These are phyloP conservation scores for Ophiostoma piceae DNA, from an alignment of 2,329 filamentous ascomycete species.

Conservation along the genomic window DNA sequence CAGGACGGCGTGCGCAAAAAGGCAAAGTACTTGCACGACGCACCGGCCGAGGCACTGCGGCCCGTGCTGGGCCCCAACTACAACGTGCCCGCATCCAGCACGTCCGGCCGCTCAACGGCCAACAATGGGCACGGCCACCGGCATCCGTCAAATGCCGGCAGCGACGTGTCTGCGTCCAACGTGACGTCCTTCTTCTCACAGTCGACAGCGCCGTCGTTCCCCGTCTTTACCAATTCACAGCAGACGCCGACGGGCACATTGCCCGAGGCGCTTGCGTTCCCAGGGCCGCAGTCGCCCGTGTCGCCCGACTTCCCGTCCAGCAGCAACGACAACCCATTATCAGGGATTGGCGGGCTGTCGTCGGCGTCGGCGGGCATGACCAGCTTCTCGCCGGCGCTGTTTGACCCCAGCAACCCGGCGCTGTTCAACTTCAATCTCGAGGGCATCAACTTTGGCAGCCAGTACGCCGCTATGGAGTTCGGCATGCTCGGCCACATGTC, in stretches of 20 bases:
- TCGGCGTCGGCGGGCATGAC: slow-evolving; percentile 46
- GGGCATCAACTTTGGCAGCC: slow-evolving; percentile 89
- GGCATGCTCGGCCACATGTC: slow-evolving; percentile 96
- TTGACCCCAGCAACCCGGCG: slow-evolving; percentile 86
- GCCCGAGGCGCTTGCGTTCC: slow-evolving; percentile 51
- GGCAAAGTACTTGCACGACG: slow-evolving; percentile 97
- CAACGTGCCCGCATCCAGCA: slow-evolving; percentile 44
- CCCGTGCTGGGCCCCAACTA: slow-evolving; percentile 73
- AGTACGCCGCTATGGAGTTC: slow-evolving; percentile 93
- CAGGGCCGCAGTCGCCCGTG: slow-evolving; percentile 64
- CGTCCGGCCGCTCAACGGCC: slow-evolving; percentile 37
- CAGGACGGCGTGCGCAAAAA: slow-evolving; percentile 97
- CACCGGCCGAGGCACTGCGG: slow-evolving; percentile 79
- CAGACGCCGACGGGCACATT: slow-evolving; percentile 44
- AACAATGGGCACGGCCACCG: slow-evolving; percentile 39
- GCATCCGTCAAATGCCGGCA: slow-evolving; percentile 44
- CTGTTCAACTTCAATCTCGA: slow-evolving; percentile 95
- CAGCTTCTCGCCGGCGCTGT: slow-evolving; percentile 56
- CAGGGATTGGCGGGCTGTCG: slow-evolving; percentile 45
- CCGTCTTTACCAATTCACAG: slow-evolving; percentile 47
- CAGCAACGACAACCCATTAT: slow-evolving; percentile 33
- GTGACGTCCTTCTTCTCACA: slow-evolving; percentile 44
- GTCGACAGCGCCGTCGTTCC: slow-evolving; percentile 44
- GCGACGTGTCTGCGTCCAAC: slow-evolving; percentile 41
- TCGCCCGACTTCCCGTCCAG: slow-evolving; percentile 61